Evolutionary conservation across 2,329 filamentous ascomycete species (phyloP).

Genomic region (Pseudocercospora vitis): DNA sequence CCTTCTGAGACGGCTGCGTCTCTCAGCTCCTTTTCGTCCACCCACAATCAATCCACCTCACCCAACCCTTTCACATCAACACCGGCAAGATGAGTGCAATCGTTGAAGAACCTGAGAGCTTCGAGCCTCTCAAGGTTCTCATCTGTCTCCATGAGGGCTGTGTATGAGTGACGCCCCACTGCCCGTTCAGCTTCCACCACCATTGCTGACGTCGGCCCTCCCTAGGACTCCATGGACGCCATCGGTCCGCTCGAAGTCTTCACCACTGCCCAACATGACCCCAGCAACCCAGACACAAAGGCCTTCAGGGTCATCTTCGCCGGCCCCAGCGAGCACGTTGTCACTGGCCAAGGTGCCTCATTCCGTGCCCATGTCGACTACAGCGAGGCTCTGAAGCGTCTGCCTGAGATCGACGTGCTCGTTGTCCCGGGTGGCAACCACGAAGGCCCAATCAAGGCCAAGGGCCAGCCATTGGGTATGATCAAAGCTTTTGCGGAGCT

Average conservation of each 20-base stretch:
- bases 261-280: constrained; percentile 54
- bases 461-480: constrained; percentile 66
- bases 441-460: constrained; percentile 64
- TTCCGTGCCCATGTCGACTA: constrained; percentile 74
- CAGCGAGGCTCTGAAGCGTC: constrained; percentile 71
- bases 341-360: constrained; percentile 63
- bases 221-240: constrained; percentile 44
- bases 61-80: constrained; percentile 17
- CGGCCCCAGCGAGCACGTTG: constrained; percentile 48
- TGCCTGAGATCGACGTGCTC: constrained; percentile 76
- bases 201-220: background rate
- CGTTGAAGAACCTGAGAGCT: constrained; percentile 42
- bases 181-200: constrained; percentile 6
- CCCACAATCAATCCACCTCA: constrained; percentile 9
- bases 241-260: constrained; percentile 61
- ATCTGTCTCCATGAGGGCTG: constrained; percentile 42
- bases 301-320: constrained; percentile 57
- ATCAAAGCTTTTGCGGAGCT: constrained; percentile 76
- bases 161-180: constrained; percentile 8
- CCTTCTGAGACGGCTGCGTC: background rate
- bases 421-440: constrained; percentile 72
- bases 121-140: constrained; percentile 59
- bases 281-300: constrained; percentile 54
- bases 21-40: background rate
- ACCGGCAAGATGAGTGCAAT: constrained; percentile 52